phyloP scores from a whole-genome alignment of 1,284 basidiomycete species.

The Pisolithus thermaeus region DNA sequence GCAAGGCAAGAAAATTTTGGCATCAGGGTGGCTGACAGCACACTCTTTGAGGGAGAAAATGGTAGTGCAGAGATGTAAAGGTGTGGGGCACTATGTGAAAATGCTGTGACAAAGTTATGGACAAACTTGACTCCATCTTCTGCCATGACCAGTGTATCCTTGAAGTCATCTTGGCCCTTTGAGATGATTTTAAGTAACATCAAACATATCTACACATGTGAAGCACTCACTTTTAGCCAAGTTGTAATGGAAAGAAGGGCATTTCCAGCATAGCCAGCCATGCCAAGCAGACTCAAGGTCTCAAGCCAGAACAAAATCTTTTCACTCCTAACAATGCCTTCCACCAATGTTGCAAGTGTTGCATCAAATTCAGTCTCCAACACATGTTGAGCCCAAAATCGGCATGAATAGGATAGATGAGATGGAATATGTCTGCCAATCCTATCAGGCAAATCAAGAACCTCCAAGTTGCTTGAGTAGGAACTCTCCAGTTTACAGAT shows the following conservation, averaged over 20 bases:
- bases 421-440: slow-evolving; percentile 12
- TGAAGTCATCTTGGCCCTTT: too few species aligned
- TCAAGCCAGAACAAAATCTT: slow-evolving; percentile 24
- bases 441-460: slow-evolving; percentile 8
- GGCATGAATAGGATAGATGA: too few species aligned
- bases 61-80: background rate
- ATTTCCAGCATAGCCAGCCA: background rate
- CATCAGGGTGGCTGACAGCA: background rate
- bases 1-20: background rate
- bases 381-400: slow-evolving; percentile 4
- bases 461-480: slow-evolving; percentile 15
- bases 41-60: background rate
- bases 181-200: background rate
- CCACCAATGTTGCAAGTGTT: slow-evolving; percentile 1
- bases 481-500: slow-evolving; percentile 11
- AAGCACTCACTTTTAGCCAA: background rate
- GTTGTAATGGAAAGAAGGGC: background rate
- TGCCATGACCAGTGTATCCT: background rate
- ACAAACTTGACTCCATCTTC: background rate
- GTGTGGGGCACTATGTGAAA: background rate
- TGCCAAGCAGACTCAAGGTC: slow-evolving; percentile 2
- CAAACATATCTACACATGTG: background rate
- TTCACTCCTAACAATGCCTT: slow-evolving; percentile 11
- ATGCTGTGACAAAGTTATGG: background rate
- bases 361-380: slow-evolving; percentile 1